Base-by-base conservation (phyloP, 441 rosid genomes). In the Dalechampia spathulata region DNA sequence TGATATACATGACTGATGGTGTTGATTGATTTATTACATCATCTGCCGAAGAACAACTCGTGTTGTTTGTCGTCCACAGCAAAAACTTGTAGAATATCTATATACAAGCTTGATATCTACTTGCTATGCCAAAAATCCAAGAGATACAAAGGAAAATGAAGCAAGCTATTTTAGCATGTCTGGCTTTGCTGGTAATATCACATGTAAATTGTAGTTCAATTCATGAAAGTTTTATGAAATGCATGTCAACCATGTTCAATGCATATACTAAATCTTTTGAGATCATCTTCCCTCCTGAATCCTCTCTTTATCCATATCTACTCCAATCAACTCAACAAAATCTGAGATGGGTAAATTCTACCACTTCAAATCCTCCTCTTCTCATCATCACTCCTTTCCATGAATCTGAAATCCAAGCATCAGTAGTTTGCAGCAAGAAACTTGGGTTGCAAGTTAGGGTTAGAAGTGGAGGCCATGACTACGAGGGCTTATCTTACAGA, bases 401-500 rank as follows among this genome's bases (percentile, higher is more conserved):
- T 36, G 69, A 77, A 17, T 64, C 73, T 0, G 67, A 87, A 52
- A 72, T 85, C 66, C 86, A 74, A 52, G 78, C 84, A 1, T 65
- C 86, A 10, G 36, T 84, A 17, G 14, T 46, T 32, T 84, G 96
- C 46, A 66, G 78, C 62, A 66, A 52, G 61, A 61, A 52, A 26
- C 53, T 60, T 27, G 67, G 56, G 36, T 48, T 87, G 7, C 85
- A 72, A 49, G 41, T 80, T 49, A 66, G 90, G 57, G 68, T 76
- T 5, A 59, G 84, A 41, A 84, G 95, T 36, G 92, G 92, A 3
- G 87, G 91, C 27, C 89, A 83, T 61, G 91, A 86, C 69, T 83
- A 79, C 36, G 95, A 86, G 48, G 91, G 86, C 26, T 73, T 80
- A 6, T 82, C 91, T 0, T 81, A 69, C 48, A 49, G 61, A 15